These are phyloP conservation scores for Sporisorium sorghi DNA, from an alignment of 1,284 basidiomycete species.

Conservation along the genomic window DNA sequence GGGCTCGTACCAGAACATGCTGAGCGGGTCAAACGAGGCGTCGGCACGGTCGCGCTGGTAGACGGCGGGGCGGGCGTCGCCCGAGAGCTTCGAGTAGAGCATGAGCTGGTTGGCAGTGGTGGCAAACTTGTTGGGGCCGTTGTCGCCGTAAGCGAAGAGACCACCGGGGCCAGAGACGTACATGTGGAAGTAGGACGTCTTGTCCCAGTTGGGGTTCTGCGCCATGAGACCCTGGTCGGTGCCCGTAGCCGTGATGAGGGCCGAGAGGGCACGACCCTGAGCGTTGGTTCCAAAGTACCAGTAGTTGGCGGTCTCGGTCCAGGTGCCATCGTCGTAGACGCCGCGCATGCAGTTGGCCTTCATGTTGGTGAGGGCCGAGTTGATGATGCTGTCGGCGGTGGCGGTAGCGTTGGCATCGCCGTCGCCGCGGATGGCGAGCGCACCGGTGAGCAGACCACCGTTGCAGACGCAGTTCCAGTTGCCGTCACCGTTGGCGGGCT, in stretches of 20 bases:
- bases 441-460: conserved; percentile 85
- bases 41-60: conserved; percentile 88
- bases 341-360: conserved; percentile 80
- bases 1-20: conserved; percentile 98
- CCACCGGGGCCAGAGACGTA: conserved; percentile 85
- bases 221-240: conserved; percentile 81
- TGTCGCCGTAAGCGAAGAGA: conserved; percentile 90
- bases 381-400: conserved; percentile 76
- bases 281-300: conserved; percentile 79
- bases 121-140: conserved; percentile 93
- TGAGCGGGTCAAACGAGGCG: conserved; percentile 88
- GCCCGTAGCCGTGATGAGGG: conserved; percentile 86
- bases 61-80: conserved; percentile 78
- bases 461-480: conserved; percentile 99
- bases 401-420: conserved; percentile 82
- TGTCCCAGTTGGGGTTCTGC: conserved; percentile 72
- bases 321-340: conserved; percentile 81
- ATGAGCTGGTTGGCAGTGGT: conserved; percentile 69
- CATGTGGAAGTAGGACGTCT: conserved; percentile 91
- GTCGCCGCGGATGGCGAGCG: conserved; percentile 82
- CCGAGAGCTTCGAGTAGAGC: conserved; percentile 57
- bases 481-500: conserved; percentile 72
- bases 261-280: conserved; percentile 88
- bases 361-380: conserved; percentile 82
- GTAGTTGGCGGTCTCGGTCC: conserved; percentile 90